Conservation (phyloP, 1,284 basidiomycete genomes). For the Apiotrichum brassicae region DNA sequence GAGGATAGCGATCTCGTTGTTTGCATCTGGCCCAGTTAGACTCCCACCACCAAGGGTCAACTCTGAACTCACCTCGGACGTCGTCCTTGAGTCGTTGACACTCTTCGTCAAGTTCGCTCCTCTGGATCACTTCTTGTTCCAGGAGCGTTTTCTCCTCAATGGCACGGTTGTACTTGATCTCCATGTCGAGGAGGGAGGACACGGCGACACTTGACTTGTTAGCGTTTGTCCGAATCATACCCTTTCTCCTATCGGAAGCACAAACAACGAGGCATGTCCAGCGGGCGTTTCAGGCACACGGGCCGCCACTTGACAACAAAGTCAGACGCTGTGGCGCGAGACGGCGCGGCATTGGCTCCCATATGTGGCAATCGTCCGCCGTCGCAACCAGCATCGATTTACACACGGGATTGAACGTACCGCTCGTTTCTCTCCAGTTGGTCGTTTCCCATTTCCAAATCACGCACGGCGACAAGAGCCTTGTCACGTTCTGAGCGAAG, state of each 20-base stretch:
- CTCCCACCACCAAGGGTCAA: background rate
- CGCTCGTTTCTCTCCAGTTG: slow-evolving; percentile 87
- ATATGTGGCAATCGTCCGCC: no score
- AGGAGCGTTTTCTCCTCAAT: slow-evolving; percentile 95
- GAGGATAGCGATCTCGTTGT: slow-evolving; percentile 74
- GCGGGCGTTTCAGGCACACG: no score
- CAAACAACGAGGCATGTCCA: no score
- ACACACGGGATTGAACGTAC: slow-evolving; percentile 24
- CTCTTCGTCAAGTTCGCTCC: slow-evolving; percentile 84
- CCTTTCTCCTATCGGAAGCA: no score
- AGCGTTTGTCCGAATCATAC: no score
- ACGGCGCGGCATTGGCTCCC: no score
- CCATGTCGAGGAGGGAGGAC: slow-evolving; percentile 84
- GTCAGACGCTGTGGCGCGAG: no score
- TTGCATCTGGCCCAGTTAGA: slow-evolving; percentile 49
- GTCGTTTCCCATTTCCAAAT: slow-evolving; percentile 93
- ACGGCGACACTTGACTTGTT: slow-evolving; percentile 70
- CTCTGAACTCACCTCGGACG: slow-evolving; percentile 69
- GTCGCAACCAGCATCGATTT: no score
- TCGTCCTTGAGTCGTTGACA: slow-evolving; percentile 89
- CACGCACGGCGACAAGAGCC: slow-evolving; percentile 71
- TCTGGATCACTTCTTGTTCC: slow-evolving; percentile 92
- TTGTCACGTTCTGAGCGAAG: slow-evolving; percentile 67
- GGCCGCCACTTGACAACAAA: no score
- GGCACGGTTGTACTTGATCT: slow-evolving; percentile 80